Base-by-base conservation (phyloP, 2,329 filamentous ascomycete genomes). In the Fusarium annulatum region DNA sequence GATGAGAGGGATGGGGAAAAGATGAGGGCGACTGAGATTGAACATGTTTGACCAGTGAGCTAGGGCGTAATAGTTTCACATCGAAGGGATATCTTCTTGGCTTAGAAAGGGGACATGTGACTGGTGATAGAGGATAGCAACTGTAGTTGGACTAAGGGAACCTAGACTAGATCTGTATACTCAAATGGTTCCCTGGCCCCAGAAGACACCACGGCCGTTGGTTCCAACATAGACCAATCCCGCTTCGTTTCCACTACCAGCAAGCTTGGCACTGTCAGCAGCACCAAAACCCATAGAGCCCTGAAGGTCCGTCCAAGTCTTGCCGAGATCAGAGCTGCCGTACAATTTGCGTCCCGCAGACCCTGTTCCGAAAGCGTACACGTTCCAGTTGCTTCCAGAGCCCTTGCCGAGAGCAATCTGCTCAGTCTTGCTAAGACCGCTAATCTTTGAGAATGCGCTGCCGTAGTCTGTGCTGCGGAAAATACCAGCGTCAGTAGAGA, bases 381-480 rank as follows among this genome's bases (percentile, higher is more conserved):
- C 70, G 49, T 85, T 85, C 85, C 85, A 87, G 7, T 69, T 78
- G 3, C 75, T 76, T 0, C 79, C 81, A 0, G 81, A 80, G 0
- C 85, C 85, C 0, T 81, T 76, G 0, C 86, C 86, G 2, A 88
- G 79, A 0, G 85, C 80, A 61, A 88, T 80, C 52, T 85, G 81
- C 36, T 85, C 80, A 3, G 84, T 84, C 64, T 83, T 79, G 5
- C 78, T 83, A 23, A 87, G 70, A 0, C 79, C 75, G 9, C 82
- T 81, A 0, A 84, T 75, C 33, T 83, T 78, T 0, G 83, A 81
- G 71, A 89, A 90, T 3, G 83, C 83, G 8, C 79, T 76, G 9
- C 87, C 89, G 41, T 81, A 88, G 77, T 90, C 79, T 10, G 84
- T 86, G 15, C 86, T 88, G 72, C 85, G 85, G 81, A 87, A 90